Evolutionary conservation across 2,329 filamentous ascomycete genomes (phyloP).

Genomic region (Fusarium redolens): DNA sequence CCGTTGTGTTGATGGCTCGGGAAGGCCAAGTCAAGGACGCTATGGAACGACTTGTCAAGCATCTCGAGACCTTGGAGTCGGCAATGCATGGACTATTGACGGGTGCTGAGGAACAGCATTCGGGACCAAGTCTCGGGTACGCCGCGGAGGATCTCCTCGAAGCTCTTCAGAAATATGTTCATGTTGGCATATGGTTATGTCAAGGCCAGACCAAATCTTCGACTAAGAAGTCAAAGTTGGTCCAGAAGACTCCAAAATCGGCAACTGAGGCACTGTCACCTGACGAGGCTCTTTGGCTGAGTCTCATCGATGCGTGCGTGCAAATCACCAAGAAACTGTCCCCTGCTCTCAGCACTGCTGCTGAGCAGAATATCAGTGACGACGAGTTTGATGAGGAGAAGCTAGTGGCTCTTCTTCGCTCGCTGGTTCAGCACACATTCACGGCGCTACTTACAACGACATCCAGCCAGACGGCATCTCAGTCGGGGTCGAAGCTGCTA

Average conservation of each 20-base stretch:
- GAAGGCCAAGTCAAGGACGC: constrained; percentile 86
- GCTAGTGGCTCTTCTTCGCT: constrained; percentile 75
- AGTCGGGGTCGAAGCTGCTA: constrained; percentile 49
- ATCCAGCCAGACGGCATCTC: constrained; percentile 59
- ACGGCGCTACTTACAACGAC: constrained; percentile 85
- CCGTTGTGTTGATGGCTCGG: constrained; percentile 88
- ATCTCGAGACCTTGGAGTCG: constrained; percentile 82
- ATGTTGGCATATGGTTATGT: constrained; percentile 96
- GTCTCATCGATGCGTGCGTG: constrained; percentile 69
- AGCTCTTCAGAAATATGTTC: constrained; percentile 86
- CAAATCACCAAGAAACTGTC: constrained; percentile 74
- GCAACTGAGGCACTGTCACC: constrained; percentile 59
- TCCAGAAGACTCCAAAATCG: constrained; percentile 62
- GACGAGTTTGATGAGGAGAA: constrained; percentile 65
- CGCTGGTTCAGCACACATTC: constrained; percentile 89
- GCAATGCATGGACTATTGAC: constrained; percentile 79
- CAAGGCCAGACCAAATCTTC: constrained; percentile 80
- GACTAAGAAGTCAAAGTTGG: constrained; percentile 56
- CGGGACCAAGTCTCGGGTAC: constrained; percentile 63
- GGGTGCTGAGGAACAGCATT: constrained; percentile 67
- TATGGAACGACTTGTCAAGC: constrained; percentile 85
- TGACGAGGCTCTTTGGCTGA: constrained; percentile 70
- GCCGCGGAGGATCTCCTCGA: constrained; percentile 79
- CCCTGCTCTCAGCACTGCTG: constrained; percentile 59
- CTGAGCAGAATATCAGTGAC: constrained; percentile 40